Evolutionary conservation across 2,329 filamentous ascomycete genomes (phyloP).

Genomic region (Fusarium annulatum): DNA sequence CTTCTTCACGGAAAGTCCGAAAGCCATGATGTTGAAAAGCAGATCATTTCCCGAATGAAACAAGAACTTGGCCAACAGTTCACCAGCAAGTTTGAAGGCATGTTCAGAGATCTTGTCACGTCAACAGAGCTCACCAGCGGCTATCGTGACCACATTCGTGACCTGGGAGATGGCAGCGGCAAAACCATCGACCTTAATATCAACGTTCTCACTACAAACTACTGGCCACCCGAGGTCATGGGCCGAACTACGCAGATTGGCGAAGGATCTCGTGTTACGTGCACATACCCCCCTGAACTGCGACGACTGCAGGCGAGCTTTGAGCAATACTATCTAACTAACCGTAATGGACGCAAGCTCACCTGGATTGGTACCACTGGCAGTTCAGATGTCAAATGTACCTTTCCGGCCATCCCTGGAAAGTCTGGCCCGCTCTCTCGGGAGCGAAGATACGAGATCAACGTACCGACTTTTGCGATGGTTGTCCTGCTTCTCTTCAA

Average conservation of each 20-base stretch:
- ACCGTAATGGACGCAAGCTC: slow-evolving; percentile 87
- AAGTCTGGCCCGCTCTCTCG: slow-evolving; percentile 71
- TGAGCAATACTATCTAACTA: slow-evolving; percentile 86
- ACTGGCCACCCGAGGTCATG: slow-evolving; percentile 94
- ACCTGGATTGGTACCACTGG: slow-evolving; percentile 82
- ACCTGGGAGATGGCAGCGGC: slow-evolving; percentile 58
- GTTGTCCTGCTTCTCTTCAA: slow-evolving; percentile 92
- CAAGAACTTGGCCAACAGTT: slow-evolving; percentile 95
- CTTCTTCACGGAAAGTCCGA: slow-evolving; percentile 90
- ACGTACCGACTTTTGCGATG: slow-evolving; percentile 93
- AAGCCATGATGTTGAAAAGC: slow-evolving; percentile 91
- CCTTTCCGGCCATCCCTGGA: slow-evolving; percentile 77
- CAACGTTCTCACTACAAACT: slow-evolving; percentile 90
- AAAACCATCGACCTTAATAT: slow-evolving; percentile 79
- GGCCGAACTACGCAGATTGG: slow-evolving; percentile 66
- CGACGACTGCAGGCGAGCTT: slow-evolving; percentile 84
- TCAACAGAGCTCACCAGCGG: slow-evolving; percentile 83
- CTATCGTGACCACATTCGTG: slow-evolving; percentile 76
- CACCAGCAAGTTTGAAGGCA: slow-evolving; percentile 91
- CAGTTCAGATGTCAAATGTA: slow-evolving; percentile 85
- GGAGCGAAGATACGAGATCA: slow-evolving; percentile 86
- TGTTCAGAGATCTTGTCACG: slow-evolving; percentile 96
- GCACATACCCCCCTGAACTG: slow-evolving; percentile 80
- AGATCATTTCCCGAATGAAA: slow-evolving; percentile 98
- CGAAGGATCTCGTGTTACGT: slow-evolving; percentile 57